phyloP scores from a whole-genome alignment of 108 stramenopile species.

The Mediolabrus comicus region DNA sequence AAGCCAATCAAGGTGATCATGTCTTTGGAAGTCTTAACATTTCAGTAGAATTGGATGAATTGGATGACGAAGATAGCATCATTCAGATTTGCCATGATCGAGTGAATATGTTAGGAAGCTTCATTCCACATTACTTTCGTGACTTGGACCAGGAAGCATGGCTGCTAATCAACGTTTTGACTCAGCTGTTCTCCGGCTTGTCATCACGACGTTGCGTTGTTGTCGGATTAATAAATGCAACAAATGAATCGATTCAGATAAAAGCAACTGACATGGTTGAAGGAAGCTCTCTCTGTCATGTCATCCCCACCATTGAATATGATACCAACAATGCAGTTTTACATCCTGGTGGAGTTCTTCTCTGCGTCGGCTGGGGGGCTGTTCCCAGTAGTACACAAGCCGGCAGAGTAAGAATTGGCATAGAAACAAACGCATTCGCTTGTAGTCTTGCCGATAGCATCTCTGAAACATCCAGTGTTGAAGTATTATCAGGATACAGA shows the following conservation, averaged over 20 bases:
- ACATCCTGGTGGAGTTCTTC: slow-evolving; percentile 68
- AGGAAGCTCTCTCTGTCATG: slow-evolving; percentile 74
- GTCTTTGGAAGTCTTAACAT: slow-evolving; percentile 77
- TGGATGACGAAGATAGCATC: slow-evolving; percentile 62
- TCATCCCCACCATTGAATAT: slow-evolving; percentile 66
- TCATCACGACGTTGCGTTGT: slow-evolving; percentile 71
- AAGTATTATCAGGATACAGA: slow-evolving; percentile 58
- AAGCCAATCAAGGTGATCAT: slow-evolving; percentile 48
- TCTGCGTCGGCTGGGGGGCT: slow-evolving; percentile 79
- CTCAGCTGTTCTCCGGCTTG: slow-evolving; percentile 71
- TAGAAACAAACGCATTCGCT: slow-evolving; percentile 78
- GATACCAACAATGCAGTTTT: slow-evolving; percentile 63
- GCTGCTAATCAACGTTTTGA: slow-evolving; percentile 65
- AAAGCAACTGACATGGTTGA: slow-evolving; percentile 68
- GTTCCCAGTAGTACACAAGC: slow-evolving; percentile 65
- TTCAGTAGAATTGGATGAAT: slow-evolving; percentile 25
- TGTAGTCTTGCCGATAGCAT: slow-evolving; percentile 59
- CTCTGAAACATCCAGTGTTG: slow-evolving; percentile 44
- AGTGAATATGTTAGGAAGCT: slow-evolving; percentile 59
- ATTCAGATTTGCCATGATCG: slow-evolving; percentile 69
- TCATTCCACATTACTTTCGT: slow-evolving; percentile 49
- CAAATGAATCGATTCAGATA: slow-evolving; percentile 65
- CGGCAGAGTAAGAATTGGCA: slow-evolving; percentile 69
- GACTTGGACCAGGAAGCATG: slow-evolving; percentile 78
- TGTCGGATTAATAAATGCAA: slow-evolving; percentile 79